Conservation (phyloP, 768 basidiomycete genomes). For the Russula ochroleuca region DNA sequence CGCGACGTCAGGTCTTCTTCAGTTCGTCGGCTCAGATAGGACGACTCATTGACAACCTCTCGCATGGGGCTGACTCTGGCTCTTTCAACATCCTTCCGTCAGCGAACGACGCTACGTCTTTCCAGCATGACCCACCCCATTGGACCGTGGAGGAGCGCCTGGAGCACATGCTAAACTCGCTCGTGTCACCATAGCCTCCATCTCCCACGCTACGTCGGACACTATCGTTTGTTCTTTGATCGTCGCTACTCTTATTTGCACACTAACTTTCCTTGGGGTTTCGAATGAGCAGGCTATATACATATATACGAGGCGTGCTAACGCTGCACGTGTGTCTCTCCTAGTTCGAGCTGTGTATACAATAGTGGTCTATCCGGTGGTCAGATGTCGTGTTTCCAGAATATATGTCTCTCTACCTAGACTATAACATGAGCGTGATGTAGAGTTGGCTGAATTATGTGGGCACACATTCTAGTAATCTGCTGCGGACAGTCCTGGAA, state of each 20-base stretch:
- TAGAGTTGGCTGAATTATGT: neutral
- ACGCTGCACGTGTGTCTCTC: constrained; percentile 27
- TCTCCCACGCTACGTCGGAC: constrained; percentile 15
- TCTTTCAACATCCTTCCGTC: constrained; percentile 71
- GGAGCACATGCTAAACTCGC: constrained; percentile 60
- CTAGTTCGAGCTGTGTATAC: constrained; percentile 8
- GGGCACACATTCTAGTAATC: neutral
- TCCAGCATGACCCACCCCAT: constrained; percentile 52
- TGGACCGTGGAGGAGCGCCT: constrained; percentile 75
- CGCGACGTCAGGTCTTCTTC: constrained; percentile 55
- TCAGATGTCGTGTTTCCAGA: constrained; percentile 9
- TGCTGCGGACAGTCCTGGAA: constrained; percentile 42
- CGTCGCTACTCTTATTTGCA: constrained; percentile 12
- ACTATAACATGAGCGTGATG: neutral
- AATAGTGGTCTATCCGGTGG: constrained; percentile 10
- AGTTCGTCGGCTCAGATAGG: constrained; percentile 76
- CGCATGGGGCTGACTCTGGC: constrained; percentile 75
- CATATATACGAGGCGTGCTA: constrained; percentile 12
- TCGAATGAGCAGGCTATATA: constrained; percentile 13
- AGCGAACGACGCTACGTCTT: constrained; percentile 25
- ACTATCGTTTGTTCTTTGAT: constrained; percentile 10
- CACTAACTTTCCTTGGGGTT: constrained; percentile 11
- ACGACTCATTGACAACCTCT: constrained; percentile 77
- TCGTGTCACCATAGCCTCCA: constrained; percentile 34
- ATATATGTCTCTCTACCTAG: neutral